Conservation (phyloP, 2,329 filamentous ascomycete species). For the Alternaria dauci region DNA sequence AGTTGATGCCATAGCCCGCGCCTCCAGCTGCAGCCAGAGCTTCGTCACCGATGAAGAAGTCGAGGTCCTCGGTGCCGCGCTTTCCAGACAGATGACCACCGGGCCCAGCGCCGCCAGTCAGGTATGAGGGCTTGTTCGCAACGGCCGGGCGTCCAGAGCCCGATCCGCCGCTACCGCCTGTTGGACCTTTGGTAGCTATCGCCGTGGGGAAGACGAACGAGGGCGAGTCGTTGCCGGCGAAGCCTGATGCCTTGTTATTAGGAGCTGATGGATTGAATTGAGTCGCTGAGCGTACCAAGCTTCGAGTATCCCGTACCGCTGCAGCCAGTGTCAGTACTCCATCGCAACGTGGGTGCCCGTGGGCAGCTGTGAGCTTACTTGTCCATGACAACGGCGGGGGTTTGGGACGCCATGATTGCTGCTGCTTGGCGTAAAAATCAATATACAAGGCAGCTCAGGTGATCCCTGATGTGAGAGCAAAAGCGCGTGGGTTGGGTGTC, state of each 20-base stretch:
- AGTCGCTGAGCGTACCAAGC: slow-evolving; percentile 73
- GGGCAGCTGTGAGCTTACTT: slow-evolving; percentile 74
- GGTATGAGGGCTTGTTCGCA: slow-evolving; percentile 92
- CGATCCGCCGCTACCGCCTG: slow-evolving; percentile 73
- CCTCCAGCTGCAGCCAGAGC: slow-evolving; percentile 84
- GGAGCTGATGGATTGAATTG: slow-evolving; percentile 10
- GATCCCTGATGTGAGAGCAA: slow-evolving; percentile 23
- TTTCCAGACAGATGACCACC: slow-evolving; percentile 86
- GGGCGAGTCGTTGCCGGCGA: slow-evolving; percentile 98
- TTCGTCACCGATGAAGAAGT: slow-evolving; percentile 99
- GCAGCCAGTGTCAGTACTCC: slow-evolving; percentile 52
- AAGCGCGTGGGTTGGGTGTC: slow-evolving; percentile 34
- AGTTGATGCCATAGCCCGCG: slow-evolving; percentile 94
- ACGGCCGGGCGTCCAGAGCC: slow-evolving; percentile 90
- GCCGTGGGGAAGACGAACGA: slow-evolving; percentile 99
- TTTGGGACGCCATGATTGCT: slow-evolving; percentile 89
- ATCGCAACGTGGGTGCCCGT: slow-evolving; percentile 38
- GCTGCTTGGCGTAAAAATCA: slow-evolving; percentile 27
- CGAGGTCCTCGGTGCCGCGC: slow-evolving; percentile 94
- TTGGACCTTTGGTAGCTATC: slow-evolving; percentile 89
- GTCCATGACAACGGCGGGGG: slow-evolving; percentile 99
- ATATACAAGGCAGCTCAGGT: slow-evolving; percentile 33
- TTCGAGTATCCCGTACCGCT: slow-evolving; percentile 99
- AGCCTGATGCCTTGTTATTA: slow-evolving; percentile 69
- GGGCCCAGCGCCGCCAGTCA: slow-evolving; percentile 87